These are phyloP conservation scores for Ananas comosus DNA, from an alignment of 176 grass and related monocot genomes.

Conservation along the genomic window DNA sequence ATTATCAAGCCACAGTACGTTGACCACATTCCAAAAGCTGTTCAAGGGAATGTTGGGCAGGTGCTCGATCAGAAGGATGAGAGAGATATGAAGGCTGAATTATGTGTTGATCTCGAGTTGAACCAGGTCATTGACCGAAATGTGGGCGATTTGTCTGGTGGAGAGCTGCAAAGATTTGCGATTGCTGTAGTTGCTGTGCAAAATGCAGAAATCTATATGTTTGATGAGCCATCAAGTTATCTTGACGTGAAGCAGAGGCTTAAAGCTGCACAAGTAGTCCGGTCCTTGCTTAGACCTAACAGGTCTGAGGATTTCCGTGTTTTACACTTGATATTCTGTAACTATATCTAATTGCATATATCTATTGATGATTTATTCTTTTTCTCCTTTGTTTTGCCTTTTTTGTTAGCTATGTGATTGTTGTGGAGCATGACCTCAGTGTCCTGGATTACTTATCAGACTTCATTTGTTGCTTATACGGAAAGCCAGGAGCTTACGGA, in stretches of 20 bases:
- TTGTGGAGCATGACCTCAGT: slow-evolving; percentile 85
- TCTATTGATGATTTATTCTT: background rate
- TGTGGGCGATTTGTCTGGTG: slow-evolving; percentile 60
- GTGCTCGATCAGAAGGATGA: slow-evolving; percentile 41
- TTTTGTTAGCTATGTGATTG: slow-evolving; percentile 67
- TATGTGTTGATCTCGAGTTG: slow-evolving; percentile 50
- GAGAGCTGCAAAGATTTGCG: slow-evolving; percentile 82
- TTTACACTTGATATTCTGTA: background rate
- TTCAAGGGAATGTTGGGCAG: slow-evolving; percentile 64
- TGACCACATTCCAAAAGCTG: slow-evolving; percentile 58
- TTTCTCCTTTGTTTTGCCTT: background rate
- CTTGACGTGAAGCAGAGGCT: slow-evolving; percentile 93
- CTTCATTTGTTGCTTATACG: slow-evolving; percentile 93
- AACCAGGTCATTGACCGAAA: slow-evolving; percentile 63
- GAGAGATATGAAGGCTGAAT: slow-evolving; percentile 36
- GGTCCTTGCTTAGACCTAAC: slow-evolving; percentile 65
- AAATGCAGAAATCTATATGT: slow-evolving; percentile 83
- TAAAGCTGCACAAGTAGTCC: slow-evolving; percentile 75
- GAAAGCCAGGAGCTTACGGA: slow-evolving; percentile 82
- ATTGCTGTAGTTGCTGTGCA: slow-evolving; percentile 80
- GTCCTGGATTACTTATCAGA: slow-evolving; percentile 89
- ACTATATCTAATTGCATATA: background rate
- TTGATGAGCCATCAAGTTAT: slow-evolving; percentile 84
- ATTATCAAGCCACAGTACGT: slow-evolving; percentile 67
- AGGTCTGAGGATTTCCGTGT: slow-evolving; percentile 32